Evolutionary conservation across 2,329 filamentous ascomycete genomes (phyloP), one percentile per base, ranked within the genome.

Genomic region (Ophiostoma quercus): DNA sequence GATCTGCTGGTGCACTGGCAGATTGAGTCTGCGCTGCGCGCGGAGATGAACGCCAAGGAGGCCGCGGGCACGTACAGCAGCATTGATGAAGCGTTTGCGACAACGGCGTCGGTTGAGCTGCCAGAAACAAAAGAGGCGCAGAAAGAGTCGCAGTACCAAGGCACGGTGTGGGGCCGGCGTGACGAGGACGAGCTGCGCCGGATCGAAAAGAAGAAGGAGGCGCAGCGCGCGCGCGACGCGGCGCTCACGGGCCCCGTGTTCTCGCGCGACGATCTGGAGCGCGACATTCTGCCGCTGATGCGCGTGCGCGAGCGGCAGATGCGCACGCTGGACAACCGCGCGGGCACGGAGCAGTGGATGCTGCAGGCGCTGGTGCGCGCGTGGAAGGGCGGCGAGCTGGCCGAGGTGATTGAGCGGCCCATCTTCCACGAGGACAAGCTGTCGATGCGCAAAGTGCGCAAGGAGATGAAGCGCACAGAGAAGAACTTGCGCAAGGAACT

Each of bases 1-100:
- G 88, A 91, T 76, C 78, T 90, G 66, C 76, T 90, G 41, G 82
- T 85, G 1, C 88, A 90, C 78, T 90, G 87, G 86, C 88, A 90
- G 76, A 85, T 90, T 72, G 84, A 89, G 74, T 84, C 84, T 2
- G 83, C 85, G 11, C 78, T 90, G 41, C 74, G 80, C 9, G 79
- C 82, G 73, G 83, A 85, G 76, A 60, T 71, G 69, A 29, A 69
- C 41, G 34, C 34, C 34, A 34, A 57, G 29, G 14, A 47, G 43
- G 16, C 34, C 34, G 34, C 34, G 8, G 34, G 34, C 5, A 34
- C 34, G 34, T 34, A 1, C 34, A 5, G 2, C 34, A 5, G 34
- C 8, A 3, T 34, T 34, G 34, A 34, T 34, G 34, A 5, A 5
- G 34, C 34, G 4, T 34, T 6, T 34, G 32, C 32, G 3, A 3